A percentile compares a stretch with the other conserved stretches of the same genome.
These are phyloP conservation scores for Dendrobium huoshanense DNA, from an alignment of 106 monocot genomes.

Conservation along the genomic window DNA sequence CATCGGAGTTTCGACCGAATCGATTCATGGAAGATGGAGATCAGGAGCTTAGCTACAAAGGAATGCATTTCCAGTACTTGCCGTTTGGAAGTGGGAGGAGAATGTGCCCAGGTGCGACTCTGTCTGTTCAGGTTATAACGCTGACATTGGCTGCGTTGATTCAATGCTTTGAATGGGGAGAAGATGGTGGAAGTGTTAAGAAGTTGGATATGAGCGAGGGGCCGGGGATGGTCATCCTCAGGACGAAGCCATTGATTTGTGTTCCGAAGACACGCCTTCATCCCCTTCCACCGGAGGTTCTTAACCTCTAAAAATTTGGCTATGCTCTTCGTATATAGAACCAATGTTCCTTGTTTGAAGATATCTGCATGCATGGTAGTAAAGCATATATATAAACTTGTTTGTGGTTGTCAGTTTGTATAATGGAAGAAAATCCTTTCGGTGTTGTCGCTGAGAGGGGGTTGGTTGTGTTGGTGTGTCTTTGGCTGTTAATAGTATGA, in stretches of 20 bases:
- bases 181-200: not conserved
- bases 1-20: not conserved
- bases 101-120: not conserved
- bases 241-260: not conserved
- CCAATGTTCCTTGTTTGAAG: too few species aligned
- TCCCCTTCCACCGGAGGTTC: too few species aligned
- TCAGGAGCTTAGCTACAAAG: not conserved
- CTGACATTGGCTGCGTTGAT: not conserved
- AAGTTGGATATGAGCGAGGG: not conserved
- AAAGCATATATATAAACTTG: too few species aligned
- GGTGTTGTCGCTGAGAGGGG: too few species aligned
- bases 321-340: too few species aligned
- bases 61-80: not conserved
- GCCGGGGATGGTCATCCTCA: not conserved
- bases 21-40: not conserved
- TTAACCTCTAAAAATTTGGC: too few species aligned
- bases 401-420: too few species aligned
- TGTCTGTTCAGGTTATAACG: not conserved
- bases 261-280: too few species aligned
- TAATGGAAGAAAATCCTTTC: too few species aligned
- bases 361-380: too few species aligned
- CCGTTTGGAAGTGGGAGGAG: conserved; percentile 1
- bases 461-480: too few species aligned
- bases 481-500: too few species aligned
- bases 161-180: not conserved